Conservation (phyloP, 1,284 basidiomycete genomes). For the Trametes sp. region DNA sequence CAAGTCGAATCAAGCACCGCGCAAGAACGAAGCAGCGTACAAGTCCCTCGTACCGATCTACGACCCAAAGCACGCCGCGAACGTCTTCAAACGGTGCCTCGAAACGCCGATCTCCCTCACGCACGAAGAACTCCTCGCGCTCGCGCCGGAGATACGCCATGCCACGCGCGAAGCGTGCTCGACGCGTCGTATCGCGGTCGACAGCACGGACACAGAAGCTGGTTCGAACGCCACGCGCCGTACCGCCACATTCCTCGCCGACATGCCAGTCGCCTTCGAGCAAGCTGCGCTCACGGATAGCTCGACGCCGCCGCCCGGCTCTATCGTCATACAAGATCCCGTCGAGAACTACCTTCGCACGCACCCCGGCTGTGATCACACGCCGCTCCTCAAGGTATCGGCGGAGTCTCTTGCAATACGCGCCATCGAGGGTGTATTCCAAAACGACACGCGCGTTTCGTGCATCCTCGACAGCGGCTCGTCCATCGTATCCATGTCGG, state of each 20-base stretch:
- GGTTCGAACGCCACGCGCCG: neutral
- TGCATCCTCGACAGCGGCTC: slow-evolving; percentile 38
- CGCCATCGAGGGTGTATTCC: slow-evolving; percentile 20
- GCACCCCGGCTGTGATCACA: neutral
- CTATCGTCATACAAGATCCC: too few species aligned
- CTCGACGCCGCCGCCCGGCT: too few species aligned
- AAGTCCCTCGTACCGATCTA: slow-evolving; percentile 12
- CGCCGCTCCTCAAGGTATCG: slow-evolving; percentile 4
- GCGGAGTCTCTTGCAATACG: slow-evolving; percentile 20
- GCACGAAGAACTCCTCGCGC: slow-evolving; percentile 20
- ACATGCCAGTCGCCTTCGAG: slow-evolving; percentile 3
- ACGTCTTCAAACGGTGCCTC: slow-evolving; percentile 23
- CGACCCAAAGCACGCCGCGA: slow-evolving; percentile 15
- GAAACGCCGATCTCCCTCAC: slow-evolving; percentile 19
- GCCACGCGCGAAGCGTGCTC: slow-evolving; percentile 16
- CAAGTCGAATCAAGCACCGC: neutral
- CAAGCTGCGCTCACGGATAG: neutral
- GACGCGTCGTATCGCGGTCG: slow-evolving; percentile 6
- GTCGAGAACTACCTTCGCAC: slow-evolving; percentile 16
- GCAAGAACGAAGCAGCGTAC: slow-evolving; percentile 20
- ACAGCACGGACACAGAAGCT: neutral
- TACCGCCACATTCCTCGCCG: neutral
- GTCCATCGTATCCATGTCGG: slow-evolving; percentile 37
- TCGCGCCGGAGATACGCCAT: slow-evolving; percentile 21
- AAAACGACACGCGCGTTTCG: slow-evolving; percentile 25